These are phyloP conservation scores for Aspergillus cejpii DNA, from an alignment of 2,329 filamentous ascomycete species.

Conservation along the genomic window DNA sequence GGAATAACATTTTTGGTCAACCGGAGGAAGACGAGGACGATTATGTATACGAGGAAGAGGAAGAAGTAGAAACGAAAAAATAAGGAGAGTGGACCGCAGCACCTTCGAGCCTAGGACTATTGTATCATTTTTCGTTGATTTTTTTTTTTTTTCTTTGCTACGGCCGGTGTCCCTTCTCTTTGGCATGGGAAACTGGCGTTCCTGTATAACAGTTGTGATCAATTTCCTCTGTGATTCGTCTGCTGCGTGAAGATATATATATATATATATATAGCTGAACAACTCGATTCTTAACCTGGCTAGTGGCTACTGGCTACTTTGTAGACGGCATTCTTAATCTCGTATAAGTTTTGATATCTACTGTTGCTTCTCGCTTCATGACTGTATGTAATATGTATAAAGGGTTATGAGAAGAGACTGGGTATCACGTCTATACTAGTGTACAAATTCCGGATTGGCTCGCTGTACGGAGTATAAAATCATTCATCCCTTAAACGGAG, in stretches of 20 bases:
- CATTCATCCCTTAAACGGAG: constrained; percentile 34
- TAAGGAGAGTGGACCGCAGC: too few relatives aligned
- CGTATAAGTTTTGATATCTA: too few relatives aligned
- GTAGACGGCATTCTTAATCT: too few relatives aligned
- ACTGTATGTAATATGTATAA: too few relatives aligned
- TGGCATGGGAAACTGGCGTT: not conserved
- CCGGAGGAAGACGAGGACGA: constrained; percentile 51
- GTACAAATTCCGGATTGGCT: constrained; percentile 3
- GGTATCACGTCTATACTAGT: constrained; percentile 10
- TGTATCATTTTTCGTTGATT: too few relatives aligned
- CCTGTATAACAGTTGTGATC: not conserved
- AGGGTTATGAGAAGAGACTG: constrained; percentile 9
- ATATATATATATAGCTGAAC: not conserved
- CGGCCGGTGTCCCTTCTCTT: too few relatives aligned
- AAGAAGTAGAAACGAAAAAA: constrained; percentile 6
- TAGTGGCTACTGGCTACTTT: too few relatives aligned
- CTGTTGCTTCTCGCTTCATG: too few relatives aligned
- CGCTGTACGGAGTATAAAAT: too few relatives aligned
- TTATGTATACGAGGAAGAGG: constrained; percentile 51
- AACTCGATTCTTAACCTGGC: not conserved
- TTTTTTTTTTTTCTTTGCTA: too few relatives aligned
- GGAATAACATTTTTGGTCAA: constrained; percentile 58
- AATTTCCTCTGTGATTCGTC: not conserved
- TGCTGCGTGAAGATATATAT: not conserved
- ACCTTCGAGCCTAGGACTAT: too few relatives aligned